Evolutionary conservation across 2,329 filamentous ascomycete species (phyloP).

Genomic region (Colletotrichum higginsianum): DNA sequence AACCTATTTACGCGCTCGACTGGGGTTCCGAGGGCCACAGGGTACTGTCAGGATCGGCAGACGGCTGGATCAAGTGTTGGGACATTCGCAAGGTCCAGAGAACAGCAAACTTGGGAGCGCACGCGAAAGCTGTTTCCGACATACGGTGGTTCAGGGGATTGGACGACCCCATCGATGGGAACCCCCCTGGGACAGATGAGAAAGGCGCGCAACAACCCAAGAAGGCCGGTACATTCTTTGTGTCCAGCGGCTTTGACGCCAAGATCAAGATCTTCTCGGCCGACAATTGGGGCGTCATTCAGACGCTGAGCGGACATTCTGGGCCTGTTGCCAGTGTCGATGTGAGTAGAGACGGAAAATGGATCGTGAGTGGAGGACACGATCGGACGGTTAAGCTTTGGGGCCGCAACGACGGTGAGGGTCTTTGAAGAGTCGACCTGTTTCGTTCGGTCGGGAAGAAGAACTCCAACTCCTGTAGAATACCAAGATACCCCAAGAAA

Average conservation of each 20-base stretch:
- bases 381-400: conserved; percentile 97
- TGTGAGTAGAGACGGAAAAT: conserved; percentile 86
- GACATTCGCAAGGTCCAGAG: conserved; percentile 91
- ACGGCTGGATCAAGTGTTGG: conserved; percentile 99
- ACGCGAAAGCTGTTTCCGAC: conserved; percentile 92
- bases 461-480: conserved; percentile 1
- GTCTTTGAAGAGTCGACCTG: conserved; percentile 47
- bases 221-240: conserved; percentile 92
- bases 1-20: conserved; percentile 92
- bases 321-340: conserved; percentile 94
- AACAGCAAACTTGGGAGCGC: conserved; percentile 89
- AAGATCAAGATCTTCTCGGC: conserved; percentile 96
- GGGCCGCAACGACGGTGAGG: conserved; percentile 84
- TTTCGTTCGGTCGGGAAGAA: background rate
- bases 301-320: conserved; percentile 90
- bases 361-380: conserved; percentile 95
- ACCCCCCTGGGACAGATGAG: conserved; percentile 72
- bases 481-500: conserved; percentile 36
- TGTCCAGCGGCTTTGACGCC: conserved; percentile 92
- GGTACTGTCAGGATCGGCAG: conserved; percentile 91
- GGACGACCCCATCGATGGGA: conserved; percentile 79
- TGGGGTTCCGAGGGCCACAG: conserved; percentile 94
- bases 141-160: conserved; percentile 93
- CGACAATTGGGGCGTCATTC: conserved; percentile 94
- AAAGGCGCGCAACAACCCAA: conserved; percentile 80